Evolutionary conservation across 2,329 filamentous ascomycete genomes (phyloP), one percentile per base, ranked within the genome.

Genomic region (Neocucurbitaria cava): DNA sequence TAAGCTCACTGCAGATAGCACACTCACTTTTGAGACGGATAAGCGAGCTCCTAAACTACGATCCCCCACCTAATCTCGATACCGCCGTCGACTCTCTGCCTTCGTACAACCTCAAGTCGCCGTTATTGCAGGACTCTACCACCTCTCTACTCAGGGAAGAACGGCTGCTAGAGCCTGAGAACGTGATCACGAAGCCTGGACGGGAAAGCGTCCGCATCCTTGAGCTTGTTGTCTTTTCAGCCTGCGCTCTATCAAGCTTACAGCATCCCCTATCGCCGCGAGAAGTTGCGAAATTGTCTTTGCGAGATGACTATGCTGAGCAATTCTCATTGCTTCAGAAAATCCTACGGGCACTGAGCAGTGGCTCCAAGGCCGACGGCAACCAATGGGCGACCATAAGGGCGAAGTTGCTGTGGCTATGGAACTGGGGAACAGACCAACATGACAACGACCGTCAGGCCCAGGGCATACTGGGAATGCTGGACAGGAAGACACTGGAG

Each of bases 401-500:
- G 52, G 83, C 83, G 38, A 86, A 88, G 64, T 74, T 93, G 8
- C 70, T 92, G 3, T 94, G 90, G 90, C 79, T 94, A 26, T 86
- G 87, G 68, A 83, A 84, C 65, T 93, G 90, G 90, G 87, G 87
- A 30, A 80, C 81, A 21, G 79, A 83, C 54, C 76, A 60, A 13
- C 69, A 76, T 44, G 75, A 76, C 30, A 62, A 70, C 6, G 65
- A 69, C 42, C 75, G 72, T 21, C 69, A 67, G 18, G 78, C 76
- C 23, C 77, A 77, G 33, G 84, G 87, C 20, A 77, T 85, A 5
- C 68, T 82, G 54, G 85, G 88, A 1, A 83, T 82, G 58, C 77
- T 95, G 3, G 76, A 83, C 13, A 81, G 77, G 49, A 82, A 85
- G 5, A 83, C 83, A 9, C 78, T 94, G 15, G 91, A 95, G 71